Evolutionary conservation across 805 yeast species (phyloP).

Genomic region (Maudiozyma bulderi): DNA sequence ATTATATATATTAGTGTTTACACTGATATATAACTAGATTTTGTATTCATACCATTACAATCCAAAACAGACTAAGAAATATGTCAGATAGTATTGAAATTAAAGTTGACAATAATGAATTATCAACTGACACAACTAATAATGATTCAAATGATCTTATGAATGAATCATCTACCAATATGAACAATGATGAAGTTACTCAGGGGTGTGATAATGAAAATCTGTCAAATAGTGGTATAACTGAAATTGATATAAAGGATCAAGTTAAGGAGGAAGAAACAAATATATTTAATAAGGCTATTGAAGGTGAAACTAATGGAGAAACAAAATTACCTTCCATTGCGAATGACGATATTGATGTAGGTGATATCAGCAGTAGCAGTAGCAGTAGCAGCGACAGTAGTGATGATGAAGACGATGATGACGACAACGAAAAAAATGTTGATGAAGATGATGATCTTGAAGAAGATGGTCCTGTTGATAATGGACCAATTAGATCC

Average conservation of each 20-base stretch:
- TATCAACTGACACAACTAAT: too few species aligned
- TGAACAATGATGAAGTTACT: neutral
- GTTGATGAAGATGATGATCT: slow-evolving; percentile 11
- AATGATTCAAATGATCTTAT: too few species aligned
- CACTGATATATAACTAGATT: too few species aligned
- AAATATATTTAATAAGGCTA: slow-evolving; percentile 17
- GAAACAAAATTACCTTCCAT: neutral
- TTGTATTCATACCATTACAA: too few species aligned
- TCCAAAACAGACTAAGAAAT: too few species aligned
- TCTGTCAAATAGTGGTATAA: neutral
- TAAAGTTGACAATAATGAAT: too few species aligned
- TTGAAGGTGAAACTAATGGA: slow-evolving; percentile 10
- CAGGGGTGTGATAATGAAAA: neutral
- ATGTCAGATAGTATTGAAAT: too few species aligned
- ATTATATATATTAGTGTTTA: too few species aligned
- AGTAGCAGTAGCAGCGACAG: slow-evolving; percentile 9
- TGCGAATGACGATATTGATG: slow-evolving; percentile 15
- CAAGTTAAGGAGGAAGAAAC: neutral
- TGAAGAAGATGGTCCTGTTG: slow-evolving; percentile 16
- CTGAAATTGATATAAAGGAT: neutral
- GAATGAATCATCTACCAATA: neutral
- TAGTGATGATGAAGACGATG: slow-evolving; percentile 8
- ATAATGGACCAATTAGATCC: slow-evolving; percentile 61
- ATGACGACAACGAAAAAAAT: slow-evolving; percentile 12
- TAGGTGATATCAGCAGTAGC: slow-evolving; percentile 9